Percentiles rank a stretch among this genome's conserved stretches.
Evolutionary conservation across 768 basidiomycete species (phyloP).

Genomic region (Kwoniella sp.): DNA sequence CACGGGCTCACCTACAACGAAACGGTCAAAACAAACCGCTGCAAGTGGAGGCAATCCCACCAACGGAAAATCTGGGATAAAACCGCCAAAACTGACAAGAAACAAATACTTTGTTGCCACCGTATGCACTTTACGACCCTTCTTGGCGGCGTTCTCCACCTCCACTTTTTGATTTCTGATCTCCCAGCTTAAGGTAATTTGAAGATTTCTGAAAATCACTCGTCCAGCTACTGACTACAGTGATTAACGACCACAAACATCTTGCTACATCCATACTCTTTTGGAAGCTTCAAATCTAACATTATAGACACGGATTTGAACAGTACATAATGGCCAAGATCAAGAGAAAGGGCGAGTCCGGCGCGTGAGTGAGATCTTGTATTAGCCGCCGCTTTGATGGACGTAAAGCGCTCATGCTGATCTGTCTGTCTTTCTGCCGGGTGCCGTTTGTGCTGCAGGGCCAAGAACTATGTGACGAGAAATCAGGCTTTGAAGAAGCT

Average conservation of each 20-base stretch:
- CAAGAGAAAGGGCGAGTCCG: slow-evolving; percentile 57
- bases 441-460: slow-evolving; percentile 40
- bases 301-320: background rate
- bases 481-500: slow-evolving; percentile 90
- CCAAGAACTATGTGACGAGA: slow-evolving; percentile 69
- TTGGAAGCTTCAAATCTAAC: slow-evolving; percentile 1
- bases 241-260: no score
- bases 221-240: slow-evolving; percentile 2
- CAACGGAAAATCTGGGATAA: slow-evolving; percentile 17
- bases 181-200: background rate
- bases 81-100: slow-evolving; percentile 7
- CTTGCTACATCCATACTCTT: background rate
- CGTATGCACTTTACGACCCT: background rate
- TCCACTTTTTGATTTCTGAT: slow-evolving; percentile 12
- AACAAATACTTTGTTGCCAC: slow-evolving; percentile 15
- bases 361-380: slow-evolving; percentile 54
- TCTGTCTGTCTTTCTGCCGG: background rate
- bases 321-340: slow-evolving; percentile 56
- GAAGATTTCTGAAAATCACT: slow-evolving; percentile 17
- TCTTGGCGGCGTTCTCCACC: background rate
- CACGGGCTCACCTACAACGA: no score
- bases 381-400: no score
- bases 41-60: slow-evolving; percentile 22
- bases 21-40: slow-evolving; percentile 17
- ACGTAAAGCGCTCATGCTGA: background rate